phyloP scores from a whole-genome alignment of 192 early-diverging fungal genomes.

The Podila clonocystis region DNA sequence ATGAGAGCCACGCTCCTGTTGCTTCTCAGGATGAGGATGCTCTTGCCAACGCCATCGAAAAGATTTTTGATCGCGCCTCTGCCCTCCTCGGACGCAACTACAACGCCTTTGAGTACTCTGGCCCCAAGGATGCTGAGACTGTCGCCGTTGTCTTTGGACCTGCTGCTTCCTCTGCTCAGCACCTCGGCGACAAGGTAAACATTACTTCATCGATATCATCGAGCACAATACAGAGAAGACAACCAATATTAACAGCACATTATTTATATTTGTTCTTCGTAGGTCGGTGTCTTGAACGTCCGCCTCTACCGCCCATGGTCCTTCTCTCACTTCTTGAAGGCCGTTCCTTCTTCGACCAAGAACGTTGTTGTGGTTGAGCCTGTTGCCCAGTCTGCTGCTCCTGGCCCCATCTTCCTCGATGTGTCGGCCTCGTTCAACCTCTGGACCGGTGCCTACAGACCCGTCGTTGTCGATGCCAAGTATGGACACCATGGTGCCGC shows the following conservation, averaged over 20 bases:
- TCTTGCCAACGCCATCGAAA: conserved; percentile 32
- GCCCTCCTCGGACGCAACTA: conserved; percentile 70
- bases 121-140: conserved; percentile 72
- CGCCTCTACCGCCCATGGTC: conserved; percentile 90
- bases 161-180: conserved; percentile 57
- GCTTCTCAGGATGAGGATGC: conserved; percentile 22
- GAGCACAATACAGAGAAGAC: too few species aligned
- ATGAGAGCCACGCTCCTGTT: conserved; percentile 13
- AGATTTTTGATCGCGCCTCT: conserved; percentile 25
- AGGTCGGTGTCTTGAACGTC: conserved; percentile 80
- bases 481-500: conserved; percentile 33
- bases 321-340: conserved; percentile 71
- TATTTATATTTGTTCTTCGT: neutral
- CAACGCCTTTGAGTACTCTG: conserved; percentile 85
- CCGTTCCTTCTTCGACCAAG: conserved; percentile 73
- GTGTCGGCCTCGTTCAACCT: conserved; percentile 71
- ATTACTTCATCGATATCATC: neutral
- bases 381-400: conserved; percentile 56
- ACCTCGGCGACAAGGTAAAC: conserved; percentile 52
- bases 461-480: conserved; percentile 55
- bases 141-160: conserved; percentile 85
- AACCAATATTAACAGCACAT: too few species aligned
- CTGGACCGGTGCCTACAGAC: conserved; percentile 56
- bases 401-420: conserved; percentile 79
- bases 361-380: conserved; percentile 82